These are phyloP conservation scores for Cucurbitaria berberidis DNA, from an alignment of 2,329 filamentous ascomycete species.

Conservation along the genomic window DNA sequence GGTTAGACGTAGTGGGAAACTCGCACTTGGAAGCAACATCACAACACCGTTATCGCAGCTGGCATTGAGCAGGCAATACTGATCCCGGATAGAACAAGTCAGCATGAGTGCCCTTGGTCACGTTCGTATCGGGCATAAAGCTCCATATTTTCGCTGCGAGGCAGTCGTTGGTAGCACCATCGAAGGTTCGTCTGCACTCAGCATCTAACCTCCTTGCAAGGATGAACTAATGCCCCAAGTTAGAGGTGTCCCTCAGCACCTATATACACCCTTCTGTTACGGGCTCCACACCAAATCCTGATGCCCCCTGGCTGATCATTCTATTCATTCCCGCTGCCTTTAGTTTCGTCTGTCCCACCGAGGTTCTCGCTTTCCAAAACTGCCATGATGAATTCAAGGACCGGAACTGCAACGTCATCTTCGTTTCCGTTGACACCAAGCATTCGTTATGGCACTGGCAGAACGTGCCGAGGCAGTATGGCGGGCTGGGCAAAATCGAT, in stretches of 20 bases:
- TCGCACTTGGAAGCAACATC: background rate
- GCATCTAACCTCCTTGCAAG: background rate
- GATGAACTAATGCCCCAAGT: constrained; percentile 6
- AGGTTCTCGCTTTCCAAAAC: constrained; percentile 40
- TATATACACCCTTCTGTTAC: constrained; percentile 26
- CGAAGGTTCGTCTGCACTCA: constrained; percentile 17
- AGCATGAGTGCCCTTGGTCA: constrained; percentile 29
- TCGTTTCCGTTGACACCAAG: constrained; percentile 41
- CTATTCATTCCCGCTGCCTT: constrained; percentile 43
- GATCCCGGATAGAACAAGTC: background rate
- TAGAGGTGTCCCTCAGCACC: constrained; percentile 31
- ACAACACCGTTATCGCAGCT: constrained; percentile 7
- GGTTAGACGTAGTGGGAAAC: background rate
- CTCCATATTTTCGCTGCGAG: constrained; percentile 37
- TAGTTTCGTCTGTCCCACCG: constrained; percentile 41
- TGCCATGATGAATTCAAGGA: constrained; percentile 37
- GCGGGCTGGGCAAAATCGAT: constrained; percentile 35
- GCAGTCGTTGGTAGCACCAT: constrained; percentile 31
- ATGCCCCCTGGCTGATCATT: constrained; percentile 36
- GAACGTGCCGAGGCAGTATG: constrained; percentile 37
- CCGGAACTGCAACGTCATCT: constrained; percentile 32
- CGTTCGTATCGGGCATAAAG: constrained; percentile 35
- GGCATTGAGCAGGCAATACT: background rate
- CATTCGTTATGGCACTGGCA: constrained; percentile 41
- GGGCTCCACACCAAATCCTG: constrained; percentile 4